Evolutionary conservation across 495 filamentous ascomycete species (phyloP).

Genomic region (Lichenothelia convexa): DNA sequence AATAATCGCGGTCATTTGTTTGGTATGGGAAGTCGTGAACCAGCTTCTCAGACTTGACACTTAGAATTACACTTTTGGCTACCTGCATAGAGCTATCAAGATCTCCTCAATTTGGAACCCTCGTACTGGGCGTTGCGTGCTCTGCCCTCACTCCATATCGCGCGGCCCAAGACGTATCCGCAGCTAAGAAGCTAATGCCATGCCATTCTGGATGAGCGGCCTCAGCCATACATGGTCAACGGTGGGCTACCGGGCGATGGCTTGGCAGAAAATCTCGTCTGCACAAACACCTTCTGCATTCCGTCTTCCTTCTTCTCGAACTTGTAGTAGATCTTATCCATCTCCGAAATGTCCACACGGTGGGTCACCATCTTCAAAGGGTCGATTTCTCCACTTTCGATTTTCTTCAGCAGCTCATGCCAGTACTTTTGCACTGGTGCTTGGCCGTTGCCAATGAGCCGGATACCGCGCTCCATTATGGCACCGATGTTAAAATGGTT

Average conservation of each 20-base stretch:
- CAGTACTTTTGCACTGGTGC: conserved; percentile 74
- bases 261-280: conserved; percentile 22
- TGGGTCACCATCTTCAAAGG: conserved; percentile 67
- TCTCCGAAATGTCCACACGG: conserved; percentile 54
- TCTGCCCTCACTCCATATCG: no score
- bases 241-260: conserved; percentile 16
- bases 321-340: conserved; percentile 33
- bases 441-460: conserved; percentile 68
- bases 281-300: conserved; percentile 27
- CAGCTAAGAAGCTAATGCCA: no score
- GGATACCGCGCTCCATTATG: conserved; percentile 73
- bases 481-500: conserved; percentile 74
- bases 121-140: no score
- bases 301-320: conserved; percentile 23
- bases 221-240: conserved; percentile 22
- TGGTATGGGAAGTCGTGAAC: no score
- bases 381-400: conserved; percentile 52
- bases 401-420: conserved; percentile 51
- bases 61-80: no score
- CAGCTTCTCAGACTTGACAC: no score
- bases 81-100: no score
- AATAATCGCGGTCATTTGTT: no score
- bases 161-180: no score
- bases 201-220: no score
- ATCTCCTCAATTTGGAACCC: no score